These are phyloP conservation scores for Polytrichum commune DNA, from an alignment of 225 moss, liverwort and hornwort genomes.

Conservation along the genomic window DNA sequence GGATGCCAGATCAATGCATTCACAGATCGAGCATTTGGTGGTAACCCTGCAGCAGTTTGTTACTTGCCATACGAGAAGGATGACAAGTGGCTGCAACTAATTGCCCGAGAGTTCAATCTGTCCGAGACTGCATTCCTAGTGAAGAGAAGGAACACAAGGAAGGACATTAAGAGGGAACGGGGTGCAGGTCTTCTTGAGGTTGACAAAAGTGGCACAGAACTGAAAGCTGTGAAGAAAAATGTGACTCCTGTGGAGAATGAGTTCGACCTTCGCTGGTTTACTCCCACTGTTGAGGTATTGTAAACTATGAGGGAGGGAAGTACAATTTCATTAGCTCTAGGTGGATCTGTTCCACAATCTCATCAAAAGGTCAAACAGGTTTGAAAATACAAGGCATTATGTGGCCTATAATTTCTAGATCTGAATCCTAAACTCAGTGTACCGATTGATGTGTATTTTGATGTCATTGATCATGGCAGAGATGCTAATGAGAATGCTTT, in stretches of 20 bases:
- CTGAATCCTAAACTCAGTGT: too few relatives aligned
- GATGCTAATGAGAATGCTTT: conserved; percentile 6
- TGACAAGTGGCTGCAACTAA: conserved; percentile 79
- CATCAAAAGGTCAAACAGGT: too few relatives aligned
- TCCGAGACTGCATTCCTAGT: conserved; percentile 89
- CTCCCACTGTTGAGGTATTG: conserved; percentile 71
- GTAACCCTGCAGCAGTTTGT: conserved; percentile 89
- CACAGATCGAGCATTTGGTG: conserved; percentile 73
- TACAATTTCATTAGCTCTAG: too few relatives aligned
- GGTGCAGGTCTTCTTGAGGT: conserved; percentile 44
- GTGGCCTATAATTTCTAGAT: too few relatives aligned
- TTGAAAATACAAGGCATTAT: too few relatives aligned
- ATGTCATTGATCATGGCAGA: not conserved
- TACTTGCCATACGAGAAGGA: conserved; percentile 75
- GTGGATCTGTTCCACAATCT: too few relatives aligned
- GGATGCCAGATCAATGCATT: conserved; percentile 75
- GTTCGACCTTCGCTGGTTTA: conserved; percentile 95
- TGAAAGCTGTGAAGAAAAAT: conserved; percentile 48
- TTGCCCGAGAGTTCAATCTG: conserved; percentile 88
- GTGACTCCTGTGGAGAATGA: conserved; percentile 54
- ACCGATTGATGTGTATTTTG: not conserved
- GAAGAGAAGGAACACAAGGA: conserved; percentile 47
- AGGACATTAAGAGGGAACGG: conserved; percentile 24
- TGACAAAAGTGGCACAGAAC: conserved; percentile 41
- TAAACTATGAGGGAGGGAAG: not conserved